These are phyloP conservation scores for Botrytis medusae DNA, from an alignment of 2,329 filamentous ascomycete genomes.

Conservation along the genomic window DNA sequence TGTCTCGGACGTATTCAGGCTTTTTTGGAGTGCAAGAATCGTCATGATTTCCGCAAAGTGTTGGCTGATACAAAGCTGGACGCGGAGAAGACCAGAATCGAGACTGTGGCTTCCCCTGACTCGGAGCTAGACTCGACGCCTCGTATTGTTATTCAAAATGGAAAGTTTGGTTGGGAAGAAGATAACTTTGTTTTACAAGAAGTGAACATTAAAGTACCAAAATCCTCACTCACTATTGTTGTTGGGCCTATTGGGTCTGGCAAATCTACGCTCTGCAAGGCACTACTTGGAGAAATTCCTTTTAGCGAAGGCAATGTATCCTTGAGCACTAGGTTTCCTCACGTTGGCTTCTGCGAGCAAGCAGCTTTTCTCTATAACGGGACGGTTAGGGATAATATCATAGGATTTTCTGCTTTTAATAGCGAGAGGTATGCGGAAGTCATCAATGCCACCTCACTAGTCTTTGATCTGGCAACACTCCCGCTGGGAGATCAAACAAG, in stretches of 20 bases:
- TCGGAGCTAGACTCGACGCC: not conserved
- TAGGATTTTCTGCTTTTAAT: slow-evolving; percentile 30
- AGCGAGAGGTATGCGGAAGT: slow-evolving; percentile 32
- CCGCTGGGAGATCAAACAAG: slow-evolving; percentile 35
- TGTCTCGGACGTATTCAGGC: not conserved
- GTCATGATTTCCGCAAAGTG: not conserved
- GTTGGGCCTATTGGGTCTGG: slow-evolving; percentile 37
- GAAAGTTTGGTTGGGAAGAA: not conserved
- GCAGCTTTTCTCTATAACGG: slow-evolving; percentile 47
- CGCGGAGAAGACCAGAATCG: not conserved
- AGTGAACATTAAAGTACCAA: not conserved
- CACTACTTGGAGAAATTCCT: slow-evolving; percentile 32
- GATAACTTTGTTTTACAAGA: not conserved
- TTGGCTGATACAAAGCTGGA: not conserved
- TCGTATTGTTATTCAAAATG: slow-evolving; percentile 14
- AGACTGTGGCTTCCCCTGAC: not conserved
- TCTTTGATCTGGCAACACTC: slow-evolving; percentile 30
- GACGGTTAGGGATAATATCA: slow-evolving; percentile 34
- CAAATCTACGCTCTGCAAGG: slow-evolving; percentile 34
- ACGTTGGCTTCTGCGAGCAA: slow-evolving; percentile 47
- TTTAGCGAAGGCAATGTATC: slow-evolving; percentile 20
- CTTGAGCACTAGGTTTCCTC: not conserved
- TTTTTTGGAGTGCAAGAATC: not conserved
- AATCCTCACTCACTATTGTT: slow-evolving; percentile 30
- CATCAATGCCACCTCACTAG: slow-evolving; percentile 29